phyloP scores from a whole-genome alignment of 192 early-diverging fungal genomes.

The Globomyces pollinis-pini region DNA sequence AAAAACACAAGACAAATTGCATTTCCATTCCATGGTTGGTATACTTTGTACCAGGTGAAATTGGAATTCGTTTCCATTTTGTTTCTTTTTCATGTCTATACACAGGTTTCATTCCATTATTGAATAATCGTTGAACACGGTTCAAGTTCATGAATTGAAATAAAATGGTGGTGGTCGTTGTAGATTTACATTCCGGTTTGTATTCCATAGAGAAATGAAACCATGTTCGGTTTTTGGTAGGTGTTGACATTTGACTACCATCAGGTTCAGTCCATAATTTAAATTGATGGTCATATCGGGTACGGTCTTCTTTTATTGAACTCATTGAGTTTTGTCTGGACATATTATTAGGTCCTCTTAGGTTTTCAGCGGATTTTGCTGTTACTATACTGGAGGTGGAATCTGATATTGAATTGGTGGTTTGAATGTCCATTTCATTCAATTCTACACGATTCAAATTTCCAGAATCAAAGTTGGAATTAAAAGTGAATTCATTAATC shows the following conservation, averaged over 20 bases:
- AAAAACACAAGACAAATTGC: constrained; percentile 3
- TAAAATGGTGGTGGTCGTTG: neutral
- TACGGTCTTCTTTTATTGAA: neutral
- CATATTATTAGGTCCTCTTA: neutral
- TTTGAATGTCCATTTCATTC: neutral
- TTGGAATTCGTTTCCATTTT: constrained; percentile 11
- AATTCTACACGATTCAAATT: neutral
- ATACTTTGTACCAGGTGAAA: neutral
- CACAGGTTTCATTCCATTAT: constrained; percentile 9
- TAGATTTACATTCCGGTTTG: neutral
- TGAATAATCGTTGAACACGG: constrained; percentile 15
- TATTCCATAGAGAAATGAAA: constrained; percentile 15
- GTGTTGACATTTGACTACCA: neutral
- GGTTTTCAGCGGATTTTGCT: neutral
- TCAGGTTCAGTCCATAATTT: constrained; percentile 6
- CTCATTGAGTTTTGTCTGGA: neutral
- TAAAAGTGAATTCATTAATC: neutral
- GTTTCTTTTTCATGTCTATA: neutral
- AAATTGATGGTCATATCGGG: neutral
- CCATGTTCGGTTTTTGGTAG: constrained; percentile 18
- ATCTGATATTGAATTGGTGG: neutral
- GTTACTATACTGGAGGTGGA: neutral
- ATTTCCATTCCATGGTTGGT: neutral
- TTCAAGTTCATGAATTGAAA: constrained; percentile 15
- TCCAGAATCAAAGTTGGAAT: constrained; percentile 16